A percentile compares a stretch with the other conserved stretches of the same genome.
Evolutionary conservation across 345 rosid species (phyloP).

Genomic region (Erodium maritimum): DNA sequence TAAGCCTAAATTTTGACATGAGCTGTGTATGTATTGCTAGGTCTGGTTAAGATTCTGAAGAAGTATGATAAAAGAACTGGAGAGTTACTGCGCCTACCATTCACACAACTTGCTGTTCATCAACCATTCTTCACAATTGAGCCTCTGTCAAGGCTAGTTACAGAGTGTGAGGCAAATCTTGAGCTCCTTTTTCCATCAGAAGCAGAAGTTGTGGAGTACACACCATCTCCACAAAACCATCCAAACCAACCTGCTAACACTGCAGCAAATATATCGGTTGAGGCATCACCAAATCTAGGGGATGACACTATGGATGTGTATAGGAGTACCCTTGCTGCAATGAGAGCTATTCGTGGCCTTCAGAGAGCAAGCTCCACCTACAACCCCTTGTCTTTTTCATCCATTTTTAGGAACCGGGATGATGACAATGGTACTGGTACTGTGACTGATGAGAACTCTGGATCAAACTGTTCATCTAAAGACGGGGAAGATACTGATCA

Average conservation of each 20-base stretch:
- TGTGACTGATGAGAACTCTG: conserved; percentile 61
- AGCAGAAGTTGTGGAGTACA: conserved; percentile 70
- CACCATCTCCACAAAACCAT: conserved; percentile 13
- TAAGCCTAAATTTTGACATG: too few species aligned
- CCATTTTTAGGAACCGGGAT: conserved; percentile 39
- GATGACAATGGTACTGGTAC: conserved; percentile 43
- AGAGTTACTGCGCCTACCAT: conserved; percentile 60
- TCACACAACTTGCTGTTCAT: conserved; percentile 62
- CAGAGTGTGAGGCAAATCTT: conserved; percentile 74
- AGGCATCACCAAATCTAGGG: conserved; percentile 40
- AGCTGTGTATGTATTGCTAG: conserved; percentile 17
- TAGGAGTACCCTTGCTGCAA: conserved; percentile 87
- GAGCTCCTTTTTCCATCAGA: conserved; percentile 82
- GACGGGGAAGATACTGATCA: conserved; percentile 33
- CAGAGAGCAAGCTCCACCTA: conserved; percentile 83
- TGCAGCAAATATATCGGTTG: conserved; percentile 20
- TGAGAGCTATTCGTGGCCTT: conserved; percentile 78
- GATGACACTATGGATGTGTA: conserved; percentile 58
- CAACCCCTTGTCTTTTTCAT: conserved; percentile 65
- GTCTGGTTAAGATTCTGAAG: conserved; percentile 77
- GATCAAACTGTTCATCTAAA: conserved; percentile 31
- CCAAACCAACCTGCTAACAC: conserved; percentile 13
- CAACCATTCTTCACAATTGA: conserved; percentile 84
- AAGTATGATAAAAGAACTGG: conserved; percentile 90
- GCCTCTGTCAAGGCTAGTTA: conserved; percentile 74